Base-by-base conservation (phyloP, 2,329 filamentous ascomycete species). In the Leptographium lundbergii region DNA sequence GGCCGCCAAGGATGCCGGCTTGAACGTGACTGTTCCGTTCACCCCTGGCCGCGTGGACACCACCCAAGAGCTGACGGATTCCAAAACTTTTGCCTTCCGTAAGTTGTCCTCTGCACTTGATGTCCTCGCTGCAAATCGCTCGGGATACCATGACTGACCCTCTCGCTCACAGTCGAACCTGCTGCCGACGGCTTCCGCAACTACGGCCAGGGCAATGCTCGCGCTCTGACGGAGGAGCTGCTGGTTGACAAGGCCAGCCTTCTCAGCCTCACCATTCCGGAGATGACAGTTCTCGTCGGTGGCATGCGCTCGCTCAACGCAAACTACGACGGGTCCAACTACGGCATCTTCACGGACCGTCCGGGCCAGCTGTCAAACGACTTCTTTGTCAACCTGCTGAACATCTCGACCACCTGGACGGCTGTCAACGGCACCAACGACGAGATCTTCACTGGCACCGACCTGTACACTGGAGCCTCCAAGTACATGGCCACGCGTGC, bases 321-420 rank as follows among this genome's bases (percentile, higher is more conserved):
- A 69, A 91, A 91, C 77, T 88, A 77, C 63, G 86, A 91, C 65
- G 84, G 84, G 51, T 88, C 86, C 0, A 69, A 74, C 29, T 71
- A 81, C 60, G 88, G 88, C 60, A 78, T 91, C 59, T 77, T 91
- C 67, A 91, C 88, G 58, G 76, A 78, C 65, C 77, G 75, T 6
- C 84, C 86, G 0, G 88, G 88, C 45, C 72, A 81, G 65, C 77
- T 91, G 66, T 88, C 83, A 67, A 90, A 88, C 72, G 88, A 91
- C 74, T 91, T 89, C 79, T 91, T 91, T 68, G 80, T 88, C 71
- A 90, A 91, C 74, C 77, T 91, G 1, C 80, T 91, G 25, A 86
- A 89, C 67, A 81, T 78, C 66, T 74, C 72, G 70, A 87, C 80
- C 6, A 75, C 73, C 24, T 91, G 88, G 88, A 82, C 82, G 72